Conservation (phyloP, 768 basidiomycete genomes). For the Xanthoconium stramineum region DNA sequence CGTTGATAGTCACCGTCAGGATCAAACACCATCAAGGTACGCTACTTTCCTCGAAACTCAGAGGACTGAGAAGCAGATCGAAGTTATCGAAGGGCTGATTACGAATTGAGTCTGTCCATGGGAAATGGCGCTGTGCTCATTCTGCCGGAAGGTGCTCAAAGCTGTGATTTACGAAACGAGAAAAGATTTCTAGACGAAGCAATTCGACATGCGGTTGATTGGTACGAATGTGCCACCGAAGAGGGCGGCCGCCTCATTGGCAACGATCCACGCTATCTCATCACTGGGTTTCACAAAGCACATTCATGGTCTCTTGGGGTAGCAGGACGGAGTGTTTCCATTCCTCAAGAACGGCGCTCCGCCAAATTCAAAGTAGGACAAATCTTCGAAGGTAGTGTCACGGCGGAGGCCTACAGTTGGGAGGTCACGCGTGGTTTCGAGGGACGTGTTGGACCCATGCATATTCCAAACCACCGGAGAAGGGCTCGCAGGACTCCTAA, state of each 20-base stretch:
- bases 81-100: neutral
- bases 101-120: neutral
- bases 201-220: too few species aligned
- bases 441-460: neutral
- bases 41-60: neutral
- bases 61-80: neutral
- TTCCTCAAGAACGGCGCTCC: too few species aligned
- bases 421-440: neutral
- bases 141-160: too few species aligned
- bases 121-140: too few species aligned
- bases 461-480: neutral
- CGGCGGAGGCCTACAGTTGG: neutral
- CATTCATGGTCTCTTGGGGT: too few species aligned
- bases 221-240: too few species aligned
- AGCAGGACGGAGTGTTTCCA: neutral
- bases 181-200: too few species aligned
- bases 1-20: neutral
- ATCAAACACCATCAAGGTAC: neutral
- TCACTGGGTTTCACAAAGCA: neutral
- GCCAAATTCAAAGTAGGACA: neutral
- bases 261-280: neutral
- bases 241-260: neutral
- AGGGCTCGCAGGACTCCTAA: neutral
- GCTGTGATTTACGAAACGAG: too few species aligned
- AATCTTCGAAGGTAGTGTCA: neutral